phyloP scores from a whole-genome alignment of 805 yeast genomes.

The Brettanomyces anomalus region DNA sequence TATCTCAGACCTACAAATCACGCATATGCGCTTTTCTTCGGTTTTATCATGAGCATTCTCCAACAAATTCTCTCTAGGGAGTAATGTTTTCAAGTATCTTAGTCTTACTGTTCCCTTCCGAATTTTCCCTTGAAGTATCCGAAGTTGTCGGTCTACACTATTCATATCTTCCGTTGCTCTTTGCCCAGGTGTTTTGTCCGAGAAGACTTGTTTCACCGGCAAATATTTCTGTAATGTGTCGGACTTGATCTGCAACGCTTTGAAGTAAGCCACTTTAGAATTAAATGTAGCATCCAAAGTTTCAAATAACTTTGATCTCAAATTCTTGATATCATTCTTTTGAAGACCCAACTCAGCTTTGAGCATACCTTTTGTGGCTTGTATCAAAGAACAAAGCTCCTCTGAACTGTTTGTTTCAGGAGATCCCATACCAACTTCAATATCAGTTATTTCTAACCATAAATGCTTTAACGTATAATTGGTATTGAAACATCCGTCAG shows the following conservation, averaged over 20 bases:
- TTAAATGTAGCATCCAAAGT: conserved; percentile 62
- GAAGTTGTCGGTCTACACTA: conserved; percentile 9
- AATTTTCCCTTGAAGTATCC: conserved; percentile 12
- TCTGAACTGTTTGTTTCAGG: background rate
- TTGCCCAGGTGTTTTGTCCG: conserved; percentile 12
- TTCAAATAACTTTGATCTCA: conserved; percentile 41
- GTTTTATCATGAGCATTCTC: conserved; percentile 18
- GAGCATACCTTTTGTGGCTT: conserved; percentile 5
- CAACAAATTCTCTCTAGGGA: conserved; percentile 15
- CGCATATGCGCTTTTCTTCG: conserved; percentile 45
- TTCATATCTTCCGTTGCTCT: conserved; percentile 14
- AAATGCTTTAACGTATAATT: conserved; percentile 20
- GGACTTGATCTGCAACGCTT: conserved; percentile 76
- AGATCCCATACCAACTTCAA: conserved; percentile 9
- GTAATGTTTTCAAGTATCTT: conserved; percentile 40
- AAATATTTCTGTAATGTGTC: conserved; percentile 61
- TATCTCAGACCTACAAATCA: conserved; percentile 69
- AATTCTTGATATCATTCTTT: conserved; percentile 28
- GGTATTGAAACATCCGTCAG: conserved; percentile 24
- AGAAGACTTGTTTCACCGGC: conserved; percentile 14
- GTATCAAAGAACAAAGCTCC: background rate
- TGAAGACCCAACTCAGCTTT: conserved; percentile 34
- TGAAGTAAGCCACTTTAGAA: conserved; percentile 71
- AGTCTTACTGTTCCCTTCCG: conserved; percentile 30
- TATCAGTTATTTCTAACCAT: conserved; percentile 17